These are phyloP conservation scores for Candida boidinii DNA, from an alignment of 805 yeast species.

Conservation along the genomic window DNA sequence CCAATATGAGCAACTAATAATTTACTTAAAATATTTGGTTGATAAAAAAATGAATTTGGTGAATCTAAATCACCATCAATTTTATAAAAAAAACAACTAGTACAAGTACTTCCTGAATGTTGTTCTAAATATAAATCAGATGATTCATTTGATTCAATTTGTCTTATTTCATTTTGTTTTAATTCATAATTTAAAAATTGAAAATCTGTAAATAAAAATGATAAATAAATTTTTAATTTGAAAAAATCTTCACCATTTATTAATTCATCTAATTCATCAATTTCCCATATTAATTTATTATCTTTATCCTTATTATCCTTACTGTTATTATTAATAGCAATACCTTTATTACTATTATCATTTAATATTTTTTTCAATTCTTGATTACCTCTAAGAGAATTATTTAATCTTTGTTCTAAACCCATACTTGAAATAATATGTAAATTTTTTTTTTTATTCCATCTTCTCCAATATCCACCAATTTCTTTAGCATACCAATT, in stretches of 20 bases:
- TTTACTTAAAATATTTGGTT: conserved; percentile 55
- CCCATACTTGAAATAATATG: conserved; percentile 16
- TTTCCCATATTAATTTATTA: background rate
- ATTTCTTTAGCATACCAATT: conserved; percentile 48
- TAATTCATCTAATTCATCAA: conserved; percentile 7
- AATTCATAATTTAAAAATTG: conserved; percentile 34
- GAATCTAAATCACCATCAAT: conserved; percentile 20
- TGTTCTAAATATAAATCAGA: conserved; percentile 9
- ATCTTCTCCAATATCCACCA: conserved; percentile 82
- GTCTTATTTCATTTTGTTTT: conserved; percentile 2
- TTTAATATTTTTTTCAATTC: background rate
- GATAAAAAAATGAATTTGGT: conserved; percentile 43
- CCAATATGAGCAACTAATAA: conserved; percentile 85
- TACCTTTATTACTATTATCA: background rate
- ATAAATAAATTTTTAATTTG: conserved; percentile 48
- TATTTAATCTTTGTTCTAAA: conserved; percentile 6
- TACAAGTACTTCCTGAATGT: conserved; percentile 29
- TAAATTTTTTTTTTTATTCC: conserved; percentile 38
- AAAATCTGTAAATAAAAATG: conserved; percentile 60
- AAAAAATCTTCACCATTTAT: conserved; percentile 43
- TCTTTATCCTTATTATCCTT: too few species aligned
- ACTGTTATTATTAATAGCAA: too few species aligned
- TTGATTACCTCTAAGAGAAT: conserved; percentile 1
- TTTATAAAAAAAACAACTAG: conserved; percentile 23
- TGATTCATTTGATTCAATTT: background rate